Conservation (phyloP, 495 filamentous ascomycete genomes). For the Aspergillus steynii region DNA sequence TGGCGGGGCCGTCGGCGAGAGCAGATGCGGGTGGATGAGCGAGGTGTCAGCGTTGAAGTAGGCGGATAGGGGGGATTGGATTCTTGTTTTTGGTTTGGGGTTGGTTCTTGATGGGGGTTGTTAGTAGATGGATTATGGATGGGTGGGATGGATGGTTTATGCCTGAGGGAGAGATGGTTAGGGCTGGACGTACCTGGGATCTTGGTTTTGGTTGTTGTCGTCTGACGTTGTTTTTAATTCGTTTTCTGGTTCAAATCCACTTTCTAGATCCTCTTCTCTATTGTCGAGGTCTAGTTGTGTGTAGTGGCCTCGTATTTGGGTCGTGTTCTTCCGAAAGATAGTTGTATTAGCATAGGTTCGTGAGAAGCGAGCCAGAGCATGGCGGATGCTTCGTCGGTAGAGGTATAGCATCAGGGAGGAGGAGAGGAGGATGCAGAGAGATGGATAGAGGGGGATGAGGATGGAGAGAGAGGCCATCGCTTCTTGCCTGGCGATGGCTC, state of each 20-base stretch:
- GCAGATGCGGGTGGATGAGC: conserved; percentile 5
- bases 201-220: neutral
- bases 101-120: neutral
- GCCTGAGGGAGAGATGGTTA: no score
- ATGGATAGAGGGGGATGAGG: conserved; percentile 17
- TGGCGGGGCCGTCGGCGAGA: conserved; percentile 10
- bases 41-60: conserved; percentile 20
- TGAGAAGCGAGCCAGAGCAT: neutral
- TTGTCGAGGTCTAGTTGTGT: neutral
- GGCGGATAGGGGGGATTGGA: conserved; percentile 5
- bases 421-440: conserved; percentile 19
- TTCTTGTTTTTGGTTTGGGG: neutral
- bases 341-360: no score
- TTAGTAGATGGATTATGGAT: neutral
- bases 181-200: neutral
- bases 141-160: neutral
- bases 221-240: neutral
- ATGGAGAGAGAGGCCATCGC: neutral
- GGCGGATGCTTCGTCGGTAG: conserved; percentile 7
- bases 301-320: neutral
- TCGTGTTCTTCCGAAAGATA: neutral
- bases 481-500: neutral
- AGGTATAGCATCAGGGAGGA: conserved; percentile 19
- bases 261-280: neutral
- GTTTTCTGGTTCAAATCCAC: no score